Conservation (phyloP, 495 filamentous ascomycete species). For the Podospora appendiculata region DNA sequence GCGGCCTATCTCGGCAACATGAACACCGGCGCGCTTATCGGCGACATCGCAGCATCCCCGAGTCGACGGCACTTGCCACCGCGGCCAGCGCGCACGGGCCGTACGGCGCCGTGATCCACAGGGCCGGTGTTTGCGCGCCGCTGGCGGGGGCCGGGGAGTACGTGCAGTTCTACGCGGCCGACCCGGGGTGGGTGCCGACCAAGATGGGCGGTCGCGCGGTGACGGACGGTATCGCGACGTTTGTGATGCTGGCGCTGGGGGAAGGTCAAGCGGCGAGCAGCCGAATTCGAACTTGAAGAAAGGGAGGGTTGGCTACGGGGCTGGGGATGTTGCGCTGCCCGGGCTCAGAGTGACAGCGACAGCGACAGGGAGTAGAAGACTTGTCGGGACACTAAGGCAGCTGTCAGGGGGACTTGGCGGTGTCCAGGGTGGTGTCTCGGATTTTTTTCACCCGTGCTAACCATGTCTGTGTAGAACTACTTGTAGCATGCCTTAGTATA, state of each 20-base stretch:
- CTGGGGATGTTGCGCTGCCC: conserved; percentile 12
- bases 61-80: conserved; percentile 45
- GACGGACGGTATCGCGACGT: conserved; percentile 34
- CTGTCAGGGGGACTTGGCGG: too few species aligned
- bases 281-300: conserved; percentile 14
- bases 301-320: conserved; percentile 2
- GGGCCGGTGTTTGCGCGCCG: conserved; percentile 45
- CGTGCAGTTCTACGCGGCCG: conserved; percentile 37
- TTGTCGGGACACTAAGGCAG: background rate
- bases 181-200: conserved; percentile 55
- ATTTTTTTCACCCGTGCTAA: too few species aligned
- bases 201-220: conserved; percentile 50
- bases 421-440: too few species aligned
- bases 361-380: background rate
- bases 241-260: conserved; percentile 39
- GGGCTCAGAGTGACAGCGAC: background rate
- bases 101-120: conserved; percentile 53
- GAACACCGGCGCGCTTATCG: conserved; percentile 40
- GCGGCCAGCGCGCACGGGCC: conserved; percentile 40
- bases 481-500: too few species aligned
- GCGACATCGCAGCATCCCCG: conserved; percentile 44
- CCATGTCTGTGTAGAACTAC: too few species aligned
- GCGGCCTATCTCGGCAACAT: conserved; percentile 42
- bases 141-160: conserved; percentile 30
- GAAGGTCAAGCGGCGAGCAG: conserved; percentile 18